Conservation (phyloP, 1,139 yeast genomes). For the Debaryomycetaceae sp. region DNA sequence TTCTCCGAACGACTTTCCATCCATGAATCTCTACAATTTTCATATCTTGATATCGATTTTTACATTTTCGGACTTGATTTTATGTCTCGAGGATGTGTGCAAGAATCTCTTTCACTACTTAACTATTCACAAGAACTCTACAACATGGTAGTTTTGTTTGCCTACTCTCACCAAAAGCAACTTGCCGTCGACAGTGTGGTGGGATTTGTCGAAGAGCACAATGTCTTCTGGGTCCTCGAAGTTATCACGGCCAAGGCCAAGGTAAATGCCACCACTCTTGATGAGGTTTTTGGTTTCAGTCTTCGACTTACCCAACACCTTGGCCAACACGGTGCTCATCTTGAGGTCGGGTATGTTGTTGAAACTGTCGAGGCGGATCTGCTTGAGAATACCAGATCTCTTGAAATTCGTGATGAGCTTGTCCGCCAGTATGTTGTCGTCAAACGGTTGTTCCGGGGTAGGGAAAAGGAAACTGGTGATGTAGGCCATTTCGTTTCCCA, state of each 20-base stretch:
- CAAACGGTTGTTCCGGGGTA: conserved; percentile 47
- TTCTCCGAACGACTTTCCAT: conserved; percentile 9
- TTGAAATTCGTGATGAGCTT: conserved; percentile 57
- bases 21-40: not conserved
- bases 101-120: not conserved
- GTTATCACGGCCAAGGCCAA: conserved; percentile 63
- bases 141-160: conserved; percentile 61
- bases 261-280: conserved; percentile 66
- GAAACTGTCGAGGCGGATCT: conserved; percentile 34
- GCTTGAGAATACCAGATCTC: conserved; percentile 56
- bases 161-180: conserved; percentile 72
- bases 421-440: conserved; percentile 46
- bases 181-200: conserved; percentile 55
- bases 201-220: conserved; percentile 40
- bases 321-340: conserved; percentile 38
- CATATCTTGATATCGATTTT: not conserved
- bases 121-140: conserved; percentile 30
- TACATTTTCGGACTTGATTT: not conserved
- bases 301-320: conserved; percentile 37
- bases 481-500: conserved; percentile 62
- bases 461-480: conserved; percentile 69
- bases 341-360: conserved; percentile 31
- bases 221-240: conserved; percentile 48
- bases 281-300: conserved; percentile 62
- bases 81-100: not conserved